These are phyloP conservation scores for Scheffersomyces lignicola DNA, from an alignment of 1,139 yeast genomes.

Conservation along the genomic window DNA sequence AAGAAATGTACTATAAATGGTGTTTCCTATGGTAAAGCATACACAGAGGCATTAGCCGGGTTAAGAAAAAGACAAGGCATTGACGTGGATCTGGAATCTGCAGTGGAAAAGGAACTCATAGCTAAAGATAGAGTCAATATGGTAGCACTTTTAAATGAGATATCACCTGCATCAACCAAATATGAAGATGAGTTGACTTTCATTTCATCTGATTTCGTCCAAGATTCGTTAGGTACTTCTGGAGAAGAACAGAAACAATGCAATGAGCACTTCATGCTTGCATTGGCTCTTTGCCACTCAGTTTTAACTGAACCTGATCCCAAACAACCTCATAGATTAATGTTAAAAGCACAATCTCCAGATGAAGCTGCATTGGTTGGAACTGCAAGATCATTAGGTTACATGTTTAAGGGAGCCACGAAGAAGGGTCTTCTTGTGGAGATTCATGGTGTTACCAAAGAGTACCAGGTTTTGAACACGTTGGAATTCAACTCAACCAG, in stretches of 20 bases:
- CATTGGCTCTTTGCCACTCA: slow-evolving; percentile 60
- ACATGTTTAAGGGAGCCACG: slow-evolving; percentile 47
- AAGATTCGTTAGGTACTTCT: slow-evolving; percentile 31
- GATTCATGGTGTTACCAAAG: slow-evolving; percentile 43
- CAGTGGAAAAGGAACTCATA: slow-evolving; percentile 38
- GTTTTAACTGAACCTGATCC: slow-evolving; percentile 52
- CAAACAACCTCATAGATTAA: slow-evolving; percentile 32
- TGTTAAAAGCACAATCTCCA: slow-evolving; percentile 61
- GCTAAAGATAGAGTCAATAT: slow-evolving; percentile 38
- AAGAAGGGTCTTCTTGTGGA: slow-evolving; percentile 46
- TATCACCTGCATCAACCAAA: slow-evolving; percentile 20
- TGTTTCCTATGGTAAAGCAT: slow-evolving; percentile 56
- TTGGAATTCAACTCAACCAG: slow-evolving; percentile 56
- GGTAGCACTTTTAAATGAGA: slow-evolving; percentile 27
- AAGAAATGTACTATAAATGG: slow-evolving; percentile 60
- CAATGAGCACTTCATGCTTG: slow-evolving; percentile 52
- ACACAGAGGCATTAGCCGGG: slow-evolving; percentile 63
- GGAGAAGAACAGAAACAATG: slow-evolving; percentile 34
- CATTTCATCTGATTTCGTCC: slow-evolving; percentile 45
- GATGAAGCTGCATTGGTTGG: slow-evolving; percentile 67
- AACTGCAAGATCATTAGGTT: slow-evolving; percentile 58
- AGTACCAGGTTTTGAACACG: slow-evolving; percentile 49
- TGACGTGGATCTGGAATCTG: slow-evolving; percentile 51
- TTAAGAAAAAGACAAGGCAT: slow-evolving; percentile 55
- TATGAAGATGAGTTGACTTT: slow-evolving; percentile 48